Evolutionary conservation across 331 rosid species (phyloP).

Genomic region (Pyracantha coccinea): DNA sequence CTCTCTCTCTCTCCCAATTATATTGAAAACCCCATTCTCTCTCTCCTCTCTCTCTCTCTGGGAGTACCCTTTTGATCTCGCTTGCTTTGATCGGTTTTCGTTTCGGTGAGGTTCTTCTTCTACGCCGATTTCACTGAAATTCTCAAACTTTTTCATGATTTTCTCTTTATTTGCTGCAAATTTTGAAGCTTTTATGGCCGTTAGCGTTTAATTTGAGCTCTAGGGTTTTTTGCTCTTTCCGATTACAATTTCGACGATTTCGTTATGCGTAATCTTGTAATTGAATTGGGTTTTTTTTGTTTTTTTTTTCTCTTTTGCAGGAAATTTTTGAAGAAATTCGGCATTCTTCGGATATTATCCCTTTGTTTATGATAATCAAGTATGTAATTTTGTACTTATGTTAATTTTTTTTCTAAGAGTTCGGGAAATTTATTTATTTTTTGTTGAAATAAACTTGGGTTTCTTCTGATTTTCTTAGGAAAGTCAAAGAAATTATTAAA

Average conservation of each 20-base stretch:
- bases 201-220: neutral
- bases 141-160: neutral
- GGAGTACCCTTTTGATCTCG: conserved; percentile 17
- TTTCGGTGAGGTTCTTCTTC: conserved; percentile 11
- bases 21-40: no score
- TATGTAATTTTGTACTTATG: conserved; percentile 15
- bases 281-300: conserved; percentile 10
- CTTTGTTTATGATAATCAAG: conserved; percentile 47
- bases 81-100: conserved; percentile 24
- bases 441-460: neutral
- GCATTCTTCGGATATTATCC: neutral
- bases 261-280: neutral
- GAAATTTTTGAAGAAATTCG: neutral
- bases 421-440: neutral
- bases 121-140: conserved; percentile 12
- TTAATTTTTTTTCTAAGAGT: neutral
- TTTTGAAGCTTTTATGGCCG: conserved; percentile 11
- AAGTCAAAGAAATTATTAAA: neutral
- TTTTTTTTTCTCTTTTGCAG: conserved; percentile 8
- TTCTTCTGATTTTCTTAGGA: neutral
- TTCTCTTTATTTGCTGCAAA: neutral
- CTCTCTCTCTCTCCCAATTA: conserved; percentile 22
- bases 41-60: neutral
- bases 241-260: conserved; percentile 16
- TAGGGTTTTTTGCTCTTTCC: conserved; percentile 13